These are phyloP conservation scores for Solanum medicagineum DNA, from an alignment of 257 asterid genomes.

Conservation along the genomic window DNA sequence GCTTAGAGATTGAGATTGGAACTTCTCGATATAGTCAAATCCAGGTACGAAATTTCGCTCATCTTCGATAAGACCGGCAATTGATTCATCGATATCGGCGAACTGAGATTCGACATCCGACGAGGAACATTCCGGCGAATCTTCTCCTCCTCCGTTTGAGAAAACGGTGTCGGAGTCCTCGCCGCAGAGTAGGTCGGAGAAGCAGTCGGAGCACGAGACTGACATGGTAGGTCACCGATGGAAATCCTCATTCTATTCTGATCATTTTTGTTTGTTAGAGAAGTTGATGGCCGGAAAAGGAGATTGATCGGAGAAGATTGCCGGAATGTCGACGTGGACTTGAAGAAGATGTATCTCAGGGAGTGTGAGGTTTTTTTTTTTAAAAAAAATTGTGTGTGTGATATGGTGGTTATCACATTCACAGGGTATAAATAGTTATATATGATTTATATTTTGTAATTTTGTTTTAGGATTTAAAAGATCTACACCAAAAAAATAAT, in stretches of 20 bases:
- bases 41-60: constrained; percentile 46
- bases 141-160: constrained; percentile 35
- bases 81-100: constrained; percentile 50
- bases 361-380: constrained; percentile 1
- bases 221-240: constrained; percentile 39
- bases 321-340: constrained; percentile 30
- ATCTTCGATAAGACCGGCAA: constrained; percentile 63
- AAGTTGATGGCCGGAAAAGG: constrained; percentile 40
- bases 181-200: constrained; percentile 90
- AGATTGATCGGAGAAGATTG: constrained; percentile 38
- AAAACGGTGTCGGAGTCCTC: constrained; percentile 64
- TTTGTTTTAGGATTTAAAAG: neutral
- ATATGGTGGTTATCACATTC: constrained; percentile 24
- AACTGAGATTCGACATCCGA: constrained; percentile 51
- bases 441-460: constrained; percentile 7
- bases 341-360: constrained; percentile 13
- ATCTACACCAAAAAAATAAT: neutral
- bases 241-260: constrained; percentile 24
- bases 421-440: constrained; percentile 43
- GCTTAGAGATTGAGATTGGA: constrained; percentile 38
- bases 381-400: neutral
- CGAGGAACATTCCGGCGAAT: constrained; percentile 62
- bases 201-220: constrained; percentile 68
- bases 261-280: constrained; percentile 11
- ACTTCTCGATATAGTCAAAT: constrained; percentile 17